These are phyloP conservation scores for Lotus japonicus DNA, from an alignment of 306 rosid species.

Conservation along the genomic window DNA sequence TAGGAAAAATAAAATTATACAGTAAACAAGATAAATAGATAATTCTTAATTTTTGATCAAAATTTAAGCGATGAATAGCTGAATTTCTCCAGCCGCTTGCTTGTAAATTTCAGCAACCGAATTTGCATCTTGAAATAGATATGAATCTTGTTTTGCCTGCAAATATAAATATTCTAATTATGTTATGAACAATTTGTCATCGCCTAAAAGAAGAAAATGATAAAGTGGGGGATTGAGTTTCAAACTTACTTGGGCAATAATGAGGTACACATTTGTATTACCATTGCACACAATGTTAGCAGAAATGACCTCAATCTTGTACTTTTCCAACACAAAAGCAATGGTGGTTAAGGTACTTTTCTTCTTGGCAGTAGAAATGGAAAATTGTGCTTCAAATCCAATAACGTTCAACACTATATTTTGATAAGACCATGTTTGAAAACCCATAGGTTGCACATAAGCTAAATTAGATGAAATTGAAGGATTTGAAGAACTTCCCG, in stretches of 20 bases:
- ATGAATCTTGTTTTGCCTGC: slow-evolving; percentile 27
- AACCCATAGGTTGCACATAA: neutral
- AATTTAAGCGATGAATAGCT: slow-evolving; percentile 19
- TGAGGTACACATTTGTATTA: slow-evolving; percentile 34
- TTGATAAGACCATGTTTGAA: slow-evolving; percentile 50
- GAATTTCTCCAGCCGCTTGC: slow-evolving; percentile 54
- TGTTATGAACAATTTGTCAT: neutral
- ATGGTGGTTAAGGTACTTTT: slow-evolving; percentile 35
- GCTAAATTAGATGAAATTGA: neutral
- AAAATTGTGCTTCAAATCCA: slow-evolving; percentile 64
- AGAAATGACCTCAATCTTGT: slow-evolving; percentile 37
- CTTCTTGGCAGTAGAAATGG: slow-evolving; percentile 41
- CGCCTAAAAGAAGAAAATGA: neutral
- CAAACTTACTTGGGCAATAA: slow-evolving; percentile 54
- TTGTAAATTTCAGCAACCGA: slow-evolving; percentile 26
- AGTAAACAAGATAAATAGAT: neutral
- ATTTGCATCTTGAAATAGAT: neutral
- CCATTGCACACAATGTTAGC: slow-evolving; percentile 37
- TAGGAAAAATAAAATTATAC: neutral
- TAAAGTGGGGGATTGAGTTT: neutral
- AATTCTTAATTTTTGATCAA: neutral
- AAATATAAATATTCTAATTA: neutral
- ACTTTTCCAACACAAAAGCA: slow-evolving; percentile 49
- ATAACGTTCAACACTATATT: slow-evolving; percentile 47
- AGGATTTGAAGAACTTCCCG: neutral